These are phyloP conservation scores for Cladosporium phlei DNA, from an alignment of 2,329 filamentous ascomycete genomes.

Conservation along the genomic window DNA sequence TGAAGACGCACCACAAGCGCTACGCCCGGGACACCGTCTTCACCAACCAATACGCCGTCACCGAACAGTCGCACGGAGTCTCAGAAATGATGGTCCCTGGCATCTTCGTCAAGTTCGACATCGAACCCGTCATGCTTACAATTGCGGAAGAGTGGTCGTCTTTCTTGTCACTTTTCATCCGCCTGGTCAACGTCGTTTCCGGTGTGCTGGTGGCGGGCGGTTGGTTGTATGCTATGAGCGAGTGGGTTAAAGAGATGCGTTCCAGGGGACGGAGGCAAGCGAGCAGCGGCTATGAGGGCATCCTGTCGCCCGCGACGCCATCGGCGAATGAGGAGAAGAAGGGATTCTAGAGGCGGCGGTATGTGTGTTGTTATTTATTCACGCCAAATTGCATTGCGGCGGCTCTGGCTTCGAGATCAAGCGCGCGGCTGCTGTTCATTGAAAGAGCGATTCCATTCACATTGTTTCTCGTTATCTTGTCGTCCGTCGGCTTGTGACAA, in stretches of 20 bases:
- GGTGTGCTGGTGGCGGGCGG: constrained; percentile 90
- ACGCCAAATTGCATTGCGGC: background rate
- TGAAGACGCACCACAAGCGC: constrained; percentile 31
- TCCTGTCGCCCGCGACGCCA: constrained; percentile 19
- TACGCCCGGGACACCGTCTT: constrained; percentile 59
- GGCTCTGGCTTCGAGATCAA: background rate
- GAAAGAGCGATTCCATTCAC: too few species aligned
- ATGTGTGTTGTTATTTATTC: constrained; percentile 9
- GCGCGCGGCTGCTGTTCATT: too few species aligned
- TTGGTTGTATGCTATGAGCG: constrained; percentile 82
- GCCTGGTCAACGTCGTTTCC: constrained; percentile 83
- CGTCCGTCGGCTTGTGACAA: too few species aligned
- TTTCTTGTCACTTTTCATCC: constrained; percentile 68
- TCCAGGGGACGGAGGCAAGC: constrained; percentile 6
- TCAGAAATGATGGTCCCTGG: constrained; percentile 71
- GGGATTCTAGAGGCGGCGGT: constrained; percentile 3
- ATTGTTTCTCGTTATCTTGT: too few species aligned
- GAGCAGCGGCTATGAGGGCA: constrained; percentile 7
- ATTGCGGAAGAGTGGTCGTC: constrained; percentile 77
- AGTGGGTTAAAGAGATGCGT: constrained; percentile 59
- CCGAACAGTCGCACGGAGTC: constrained; percentile 72
- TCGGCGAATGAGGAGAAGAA: constrained; percentile 16
- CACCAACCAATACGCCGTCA: constrained; percentile 98
- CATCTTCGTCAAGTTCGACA: constrained; percentile 98
- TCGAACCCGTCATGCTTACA: constrained; percentile 86